Conservation (phyloP, 176 grass and related monocot species). For the Eragrostis curvula region DNA sequence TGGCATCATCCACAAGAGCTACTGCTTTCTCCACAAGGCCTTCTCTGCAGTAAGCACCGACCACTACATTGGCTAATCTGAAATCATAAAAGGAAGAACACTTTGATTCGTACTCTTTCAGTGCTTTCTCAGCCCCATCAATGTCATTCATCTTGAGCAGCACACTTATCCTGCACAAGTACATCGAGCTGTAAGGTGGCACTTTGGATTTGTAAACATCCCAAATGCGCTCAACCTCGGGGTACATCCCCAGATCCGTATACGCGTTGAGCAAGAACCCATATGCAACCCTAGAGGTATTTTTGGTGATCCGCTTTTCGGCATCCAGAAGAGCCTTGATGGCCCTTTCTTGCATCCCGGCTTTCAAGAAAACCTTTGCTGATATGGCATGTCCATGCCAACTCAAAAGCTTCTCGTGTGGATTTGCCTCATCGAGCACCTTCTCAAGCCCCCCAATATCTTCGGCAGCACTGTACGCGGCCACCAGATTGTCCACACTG, state of each 20-base stretch:
- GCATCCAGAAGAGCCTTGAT: conserved; percentile 39
- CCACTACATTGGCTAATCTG: conserved; percentile 40
- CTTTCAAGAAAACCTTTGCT: conserved; percentile 40
- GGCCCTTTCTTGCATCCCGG: conserved; percentile 46
- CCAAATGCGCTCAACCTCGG: conserved; percentile 51
- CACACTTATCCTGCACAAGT: conserved; percentile 57
- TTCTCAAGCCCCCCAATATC: conserved; percentile 45
- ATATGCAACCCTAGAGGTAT: conserved; percentile 37
- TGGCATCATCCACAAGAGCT: conserved; percentile 50
- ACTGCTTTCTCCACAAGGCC: conserved; percentile 62
- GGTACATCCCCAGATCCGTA: conserved; percentile 49
- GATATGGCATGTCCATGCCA: conserved; percentile 46
- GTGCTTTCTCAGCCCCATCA: conserved; percentile 42
- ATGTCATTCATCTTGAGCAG: conserved; percentile 58
- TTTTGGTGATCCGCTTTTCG: conserved; percentile 41
- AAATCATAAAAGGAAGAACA: conserved; percentile 37
- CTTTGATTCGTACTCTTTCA: conserved; percentile 55
- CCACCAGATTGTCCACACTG: conserved; percentile 35
- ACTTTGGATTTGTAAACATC: conserved; percentile 38
- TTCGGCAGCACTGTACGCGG: conserved; percentile 21
- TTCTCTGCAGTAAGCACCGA: conserved; percentile 56
- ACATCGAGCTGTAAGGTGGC: conserved; percentile 45
- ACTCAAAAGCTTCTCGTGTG: not conserved
- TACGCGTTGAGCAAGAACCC: conserved; percentile 46
- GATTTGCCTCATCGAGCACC: conserved; percentile 34